A percentile compares a stretch with the other conserved stretches of the same genome.
Conservation (phyloP, 2,329 filamentous ascomycete genomes). For the Cryphonectria nitschkei region DNA sequence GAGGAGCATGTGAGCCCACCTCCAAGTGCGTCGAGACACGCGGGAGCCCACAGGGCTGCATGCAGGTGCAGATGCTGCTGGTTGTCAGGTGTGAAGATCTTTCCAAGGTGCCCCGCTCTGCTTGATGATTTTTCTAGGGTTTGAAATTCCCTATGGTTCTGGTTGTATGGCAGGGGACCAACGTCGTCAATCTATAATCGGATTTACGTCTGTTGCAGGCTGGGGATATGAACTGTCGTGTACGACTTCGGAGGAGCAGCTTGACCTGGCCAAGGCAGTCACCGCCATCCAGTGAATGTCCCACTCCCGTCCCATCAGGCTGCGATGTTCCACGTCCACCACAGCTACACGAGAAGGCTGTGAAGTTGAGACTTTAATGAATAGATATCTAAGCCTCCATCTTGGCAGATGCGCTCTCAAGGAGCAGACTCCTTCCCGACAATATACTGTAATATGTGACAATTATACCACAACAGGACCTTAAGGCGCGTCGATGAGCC, state of each 20-base stretch:
- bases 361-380: neutral
- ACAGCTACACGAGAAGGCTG: neutral
- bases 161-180: neutral
- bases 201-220: neutral
- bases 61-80: neutral
- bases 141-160: neutral
- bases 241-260: neutral
- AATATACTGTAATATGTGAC: too few species aligned
- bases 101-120: neutral
- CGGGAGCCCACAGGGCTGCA: conserved; percentile 17
- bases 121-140: neutral
- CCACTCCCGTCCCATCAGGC: neutral
- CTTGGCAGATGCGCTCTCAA: neutral
- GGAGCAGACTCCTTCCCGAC: neutral
- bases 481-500: neutral
- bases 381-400: neutral
- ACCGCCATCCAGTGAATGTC: neutral
- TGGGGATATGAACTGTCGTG: neutral
- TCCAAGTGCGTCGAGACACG: neutral
- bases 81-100: conserved; percentile 4
- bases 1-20: neutral
- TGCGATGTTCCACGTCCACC: neutral
- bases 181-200: neutral
- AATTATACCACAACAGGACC: neutral
- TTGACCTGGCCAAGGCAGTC: neutral